Evolutionary conservation across 73 alveolate species (phyloP), one percentile per base, ranked within the genome.

Genomic region (Halteria grandinella): DNA sequence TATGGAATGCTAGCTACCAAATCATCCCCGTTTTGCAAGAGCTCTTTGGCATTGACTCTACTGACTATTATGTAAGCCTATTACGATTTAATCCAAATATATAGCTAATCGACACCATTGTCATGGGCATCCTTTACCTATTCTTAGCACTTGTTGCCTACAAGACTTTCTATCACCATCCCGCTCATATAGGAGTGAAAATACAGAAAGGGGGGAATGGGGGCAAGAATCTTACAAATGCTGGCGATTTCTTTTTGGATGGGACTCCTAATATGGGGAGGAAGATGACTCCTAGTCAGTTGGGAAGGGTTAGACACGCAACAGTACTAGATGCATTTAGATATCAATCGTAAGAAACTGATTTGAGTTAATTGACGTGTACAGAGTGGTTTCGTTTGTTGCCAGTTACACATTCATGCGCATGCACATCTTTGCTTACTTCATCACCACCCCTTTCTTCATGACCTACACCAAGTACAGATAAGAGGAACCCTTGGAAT

Each of bases 141-240:
- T 8, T 37, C 3, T 24, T 60, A 36, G 59, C 52, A n/a, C 27
- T 60, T 1, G 28, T 40, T 21, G 27, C 49, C 21, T 40, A 60
- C 37, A 40, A 25, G 27, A 14, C 43, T 25, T 60, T 60, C 48
- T 60, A 60, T 40, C 77, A 60, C 43, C 77, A 60, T 49, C 77
- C 77, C 8, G 10, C 49, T 5, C 77, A 60, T 49, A 36, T 60
- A 8, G 34, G 34, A 15, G 41, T 60, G 10, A 40, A 12, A 1
- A 29, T 60, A 21, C 60, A 60, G 43, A n/a, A n/a, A n/a, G n/a
- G n/a, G n/a, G n/a, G n/a, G n/a, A n/a, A n/a, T n/a, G n/a, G n/a
- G n/a, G n/a, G n/a, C n/a, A n/a, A n/a, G n/a, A n/a, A n/a, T n/a
- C n/a, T n/a, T n/a, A n/a, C n/a, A n/a, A 32, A 60, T 37, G 21